Base-by-base conservation (phyloP, 805 yeast species). In the Alloascoidea africana region DNA sequence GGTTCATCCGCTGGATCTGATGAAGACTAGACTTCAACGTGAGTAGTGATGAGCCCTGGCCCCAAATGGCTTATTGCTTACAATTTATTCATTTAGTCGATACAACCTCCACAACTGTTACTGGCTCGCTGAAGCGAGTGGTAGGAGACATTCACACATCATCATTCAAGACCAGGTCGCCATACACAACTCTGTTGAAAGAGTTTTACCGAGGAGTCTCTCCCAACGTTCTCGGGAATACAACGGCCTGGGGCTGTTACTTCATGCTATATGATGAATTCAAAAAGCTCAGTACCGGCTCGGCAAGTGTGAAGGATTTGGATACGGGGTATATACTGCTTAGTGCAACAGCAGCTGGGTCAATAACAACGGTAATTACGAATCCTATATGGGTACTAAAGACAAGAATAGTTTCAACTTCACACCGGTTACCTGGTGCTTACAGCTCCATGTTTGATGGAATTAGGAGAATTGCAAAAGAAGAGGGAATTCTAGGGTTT, bases 361-460 rank as follows among this genome's bases (percentile, higher is more conserved):
- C 75, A 32, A 49, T 75, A 3, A 84, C 96, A 0, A 70, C 93
- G 1, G 39, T 84, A 0, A 33, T 82, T 13, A 87, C 98, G 1
- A 91, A 86, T 51, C 98, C 98, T 1, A 69, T 89, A 6, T 89
- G 98, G 98, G 95, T 91, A 1, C 54, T 91, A 14, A 91, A 91
- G 55, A 91, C 98, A 0, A 65, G 97, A 43, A 78, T 89, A 45
- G 65, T 87, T 48, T 74, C 86, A 14, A 69, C 71, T 2, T 49
- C 54, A 11, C 50, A 52, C 35, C 37, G 41, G 16, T 30, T 32
- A 8, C 40, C 63, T 0, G 66, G 66, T 13, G 76, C 83, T 0
- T 84, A 85, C 49, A 54, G 55, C 5, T 72, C 84, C 0, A 56
- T 76, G 4, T 6, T 49, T 14, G 72, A 73, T 41, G 93, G 94